Base-by-base conservation (phyloP, 169 alveolate genomes). In the Babesia sp. region DNA sequence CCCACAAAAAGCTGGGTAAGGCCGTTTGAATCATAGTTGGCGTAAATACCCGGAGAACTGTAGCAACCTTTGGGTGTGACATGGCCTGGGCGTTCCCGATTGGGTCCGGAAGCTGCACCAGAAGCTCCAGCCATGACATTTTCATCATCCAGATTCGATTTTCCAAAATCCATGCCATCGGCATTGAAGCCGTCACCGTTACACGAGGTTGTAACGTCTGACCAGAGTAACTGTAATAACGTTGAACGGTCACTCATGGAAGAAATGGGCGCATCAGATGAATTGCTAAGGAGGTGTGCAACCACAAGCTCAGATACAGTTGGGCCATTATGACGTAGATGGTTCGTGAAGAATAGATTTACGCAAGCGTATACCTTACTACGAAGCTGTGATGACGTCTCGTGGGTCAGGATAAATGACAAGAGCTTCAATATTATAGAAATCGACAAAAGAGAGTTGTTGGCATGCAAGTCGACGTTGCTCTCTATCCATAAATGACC, bases 321-420 rank as follows among this genome's bases (percentile, higher is more conserved):
- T n/a, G 64, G 56, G 41, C 74, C 58, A 61, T 34, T 34, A 0
- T 29, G 29, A 1, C 34, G 29, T 34, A 26, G 51, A 29, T 11
- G 63, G 26, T 41, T 72, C 37, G 78, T 20, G 1, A 72, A 53
- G 11, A 72, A 51, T 42, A 72, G 26, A 45, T 72, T 72, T n/a
- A 72, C 66, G 45, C 83, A 72, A 1, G 83, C 63, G 33, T 72
- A 72, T 37, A 72, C 36, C 42, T 72, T 72, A 57, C 75, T 53
- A 24, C 83, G 71, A 0, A 72, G 63, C 28, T 72, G 74, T 6
- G 72, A 9, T 0, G 67, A 48, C 28, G 83, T 72, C 50, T 45
- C 57, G 33, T 26, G 44, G 16, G 83, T 36, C 42, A 72, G 24
- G 3, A 72, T 31, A n/a, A 42, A 72, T 28, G 74, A 41, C 9